phyloP scores from a whole-genome alignment of 2,329 filamentous ascomycete genomes.

The Hymenoscyphus linearis region DNA sequence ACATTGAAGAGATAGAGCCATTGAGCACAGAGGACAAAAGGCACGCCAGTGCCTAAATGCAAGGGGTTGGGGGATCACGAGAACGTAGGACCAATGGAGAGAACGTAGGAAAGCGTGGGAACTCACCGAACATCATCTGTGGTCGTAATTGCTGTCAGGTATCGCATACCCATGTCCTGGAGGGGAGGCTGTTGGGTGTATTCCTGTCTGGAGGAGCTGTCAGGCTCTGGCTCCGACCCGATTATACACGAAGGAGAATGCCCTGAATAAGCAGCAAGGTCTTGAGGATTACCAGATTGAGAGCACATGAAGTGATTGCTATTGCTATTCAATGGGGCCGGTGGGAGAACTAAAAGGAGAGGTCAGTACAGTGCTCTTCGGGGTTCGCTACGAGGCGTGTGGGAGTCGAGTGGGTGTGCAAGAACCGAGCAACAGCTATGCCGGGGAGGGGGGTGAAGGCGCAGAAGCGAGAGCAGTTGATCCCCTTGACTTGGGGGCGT shows the following conservation, averaged over 20 bases:
- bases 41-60: constrained; percentile 26
- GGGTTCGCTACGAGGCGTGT: not conserved
- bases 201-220: constrained; percentile 32
- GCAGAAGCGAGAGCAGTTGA: not conserved
- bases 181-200: constrained; percentile 25
- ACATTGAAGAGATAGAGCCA: constrained; percentile 13
- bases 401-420: not conserved
- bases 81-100: constrained; percentile 24
- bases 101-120: constrained; percentile 5
- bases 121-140: constrained; percentile 35
- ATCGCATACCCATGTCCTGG: constrained; percentile 33
- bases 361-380: not conserved
- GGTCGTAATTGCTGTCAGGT: constrained; percentile 27
- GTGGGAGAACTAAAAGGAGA: constrained; percentile 23
- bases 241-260: constrained; percentile 31
- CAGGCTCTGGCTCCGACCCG: constrained; percentile 31
- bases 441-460: not conserved
- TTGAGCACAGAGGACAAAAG: constrained; percentile 13
- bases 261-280: constrained; percentile 29
- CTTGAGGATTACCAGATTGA: constrained; percentile 33
- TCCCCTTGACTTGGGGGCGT: not conserved
- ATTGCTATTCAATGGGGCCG: constrained; percentile 15
- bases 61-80: constrained; percentile 22
- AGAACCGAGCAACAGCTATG: not conserved
- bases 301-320: constrained; percentile 34